phyloP scores from a whole-genome alignment of 352 stramenopile species.

The Phytopythium montanum region DNA sequence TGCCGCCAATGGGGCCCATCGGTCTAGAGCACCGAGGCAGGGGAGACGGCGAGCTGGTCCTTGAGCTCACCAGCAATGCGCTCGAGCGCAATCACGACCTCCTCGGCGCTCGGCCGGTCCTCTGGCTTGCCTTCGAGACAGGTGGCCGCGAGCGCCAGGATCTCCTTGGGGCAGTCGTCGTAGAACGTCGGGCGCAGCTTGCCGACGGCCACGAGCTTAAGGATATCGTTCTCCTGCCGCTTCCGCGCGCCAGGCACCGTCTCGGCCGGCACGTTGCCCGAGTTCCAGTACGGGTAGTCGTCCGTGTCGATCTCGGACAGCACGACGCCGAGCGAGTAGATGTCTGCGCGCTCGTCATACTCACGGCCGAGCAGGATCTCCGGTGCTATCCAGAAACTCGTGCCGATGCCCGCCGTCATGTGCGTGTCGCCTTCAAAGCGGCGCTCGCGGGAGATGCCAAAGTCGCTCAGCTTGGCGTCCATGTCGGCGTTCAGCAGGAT shows the following conservation, averaged over 20 bases:
- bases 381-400: conserved; percentile 43
- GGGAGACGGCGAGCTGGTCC: background rate
- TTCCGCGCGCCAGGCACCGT: conserved; percentile 13
- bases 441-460: conserved; percentile 58
- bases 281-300: conserved; percentile 46
- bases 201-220: conserved; percentile 33
- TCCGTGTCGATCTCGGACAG: conserved; percentile 49
- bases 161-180: conserved; percentile 37
- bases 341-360: conserved; percentile 40
- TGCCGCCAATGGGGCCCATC: background rate
- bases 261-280: conserved; percentile 21
- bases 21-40: conserved; percentile 4
- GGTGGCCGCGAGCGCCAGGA: conserved; percentile 33
- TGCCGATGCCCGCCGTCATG: conserved; percentile 43
- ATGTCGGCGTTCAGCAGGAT: conserved; percentile 55
- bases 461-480: conserved; percentile 74
- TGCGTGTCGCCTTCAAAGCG: conserved; percentile 11
- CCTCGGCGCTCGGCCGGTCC: conserved; percentile 32
- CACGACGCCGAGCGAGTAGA: conserved; percentile 46
- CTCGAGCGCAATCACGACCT: conserved; percentile 35
- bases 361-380: conserved; percentile 36
- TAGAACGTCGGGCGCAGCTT: conserved; percentile 44
- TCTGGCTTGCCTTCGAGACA: conserved; percentile 43
- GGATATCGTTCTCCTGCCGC: conserved; percentile 35
- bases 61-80: conserved; percentile 19